Conservation (phyloP, 805 yeast species). For the Starmerella riodocensis region DNA sequence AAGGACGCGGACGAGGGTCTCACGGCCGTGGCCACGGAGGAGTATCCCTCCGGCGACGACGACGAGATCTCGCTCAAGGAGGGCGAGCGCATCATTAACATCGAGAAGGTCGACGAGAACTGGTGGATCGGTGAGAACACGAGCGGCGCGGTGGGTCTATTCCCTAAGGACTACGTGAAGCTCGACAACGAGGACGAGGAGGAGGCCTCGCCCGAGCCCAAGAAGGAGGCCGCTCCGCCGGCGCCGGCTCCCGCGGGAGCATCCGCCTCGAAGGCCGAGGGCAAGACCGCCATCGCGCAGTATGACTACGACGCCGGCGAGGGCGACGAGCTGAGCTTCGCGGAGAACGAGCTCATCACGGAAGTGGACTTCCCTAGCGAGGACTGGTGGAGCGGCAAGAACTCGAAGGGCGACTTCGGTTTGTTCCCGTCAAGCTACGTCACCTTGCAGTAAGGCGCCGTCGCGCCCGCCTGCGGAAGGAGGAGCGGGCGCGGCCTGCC, state of each 20-base stretch:
- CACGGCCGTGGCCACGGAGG: conserved; percentile 50
- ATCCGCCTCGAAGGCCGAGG: conserved; percentile 22
- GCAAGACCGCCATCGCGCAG: conserved; percentile 47
- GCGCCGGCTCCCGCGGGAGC: conserved; percentile 7
- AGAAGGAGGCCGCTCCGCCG: neutral
- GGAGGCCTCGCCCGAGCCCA: conserved; percentile 5
- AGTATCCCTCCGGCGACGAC: conserved; percentile 64
- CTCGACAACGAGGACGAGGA: conserved; percentile 20
- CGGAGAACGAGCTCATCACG: conserved; percentile 67
- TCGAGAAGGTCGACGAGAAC: conserved; percentile 59
- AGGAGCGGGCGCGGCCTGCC: too few species aligned
- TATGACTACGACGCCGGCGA: conserved; percentile 82
- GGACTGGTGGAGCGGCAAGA: conserved; percentile 93
- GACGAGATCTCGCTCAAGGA: conserved; percentile 57
- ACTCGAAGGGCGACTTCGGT: conserved; percentile 56
- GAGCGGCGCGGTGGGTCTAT: conserved; percentile 67
- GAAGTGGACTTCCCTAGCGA: conserved; percentile 83
- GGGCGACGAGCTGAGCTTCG: conserved; percentile 77
- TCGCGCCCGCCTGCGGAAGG: too few species aligned
- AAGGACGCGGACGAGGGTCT: conserved; percentile 17
- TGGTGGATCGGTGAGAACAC: conserved; percentile 83
- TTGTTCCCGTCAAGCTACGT: conserved; percentile 91
- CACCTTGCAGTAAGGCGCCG: conserved; percentile 14
- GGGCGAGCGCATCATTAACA: conserved; percentile 52
- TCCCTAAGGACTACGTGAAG: conserved; percentile 80